phyloP scores from a whole-genome alignment of 179 eudicot species.

The Dionaea muscipula region DNA sequence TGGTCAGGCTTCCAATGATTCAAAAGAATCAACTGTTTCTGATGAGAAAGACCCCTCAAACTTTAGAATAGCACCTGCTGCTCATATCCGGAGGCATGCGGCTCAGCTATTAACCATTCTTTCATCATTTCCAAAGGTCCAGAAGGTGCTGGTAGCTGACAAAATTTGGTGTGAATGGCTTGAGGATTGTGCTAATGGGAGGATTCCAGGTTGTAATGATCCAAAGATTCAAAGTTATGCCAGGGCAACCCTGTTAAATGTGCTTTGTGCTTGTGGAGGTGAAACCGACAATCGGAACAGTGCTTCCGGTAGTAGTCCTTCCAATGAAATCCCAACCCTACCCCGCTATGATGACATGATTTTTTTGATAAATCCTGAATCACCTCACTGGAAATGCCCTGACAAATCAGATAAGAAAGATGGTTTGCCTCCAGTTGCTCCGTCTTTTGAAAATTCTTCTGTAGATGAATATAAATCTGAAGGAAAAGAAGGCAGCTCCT shows the following conservation, averaged over 20 bases:
- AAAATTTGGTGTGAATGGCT: constrained; percentile 74
- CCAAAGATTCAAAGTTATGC: constrained; percentile 82
- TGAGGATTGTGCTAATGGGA: constrained; percentile 92
- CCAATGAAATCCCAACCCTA: constrained; percentile 27
- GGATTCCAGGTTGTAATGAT: constrained; percentile 75
- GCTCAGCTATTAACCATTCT: constrained; percentile 70
- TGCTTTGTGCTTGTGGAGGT: constrained; percentile 32
- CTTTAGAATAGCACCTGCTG: constrained; percentile 64
- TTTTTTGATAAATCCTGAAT: constrained; percentile 70
- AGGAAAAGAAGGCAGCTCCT: constrained; percentile 1
- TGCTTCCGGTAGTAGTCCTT: constrained; percentile 22
- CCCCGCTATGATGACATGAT: constrained; percentile 65
- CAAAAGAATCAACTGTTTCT: constrained; percentile 29
- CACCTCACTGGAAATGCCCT: constrained; percentile 78
- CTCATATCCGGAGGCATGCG: constrained; percentile 85
- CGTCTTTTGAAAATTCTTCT: constrained; percentile 10
- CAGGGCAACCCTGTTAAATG: constrained; percentile 68
- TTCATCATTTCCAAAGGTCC: constrained; percentile 75
- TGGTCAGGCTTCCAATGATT: constrained; percentile 30
- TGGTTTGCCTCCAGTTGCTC: neutral
- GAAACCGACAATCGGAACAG: constrained; percentile 21
- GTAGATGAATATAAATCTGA: constrained; percentile 12
- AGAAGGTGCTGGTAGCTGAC: constrained; percentile 50
- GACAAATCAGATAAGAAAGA: constrained; percentile 14
- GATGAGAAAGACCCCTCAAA: constrained; percentile 45